Percentiles rank a stretch among this genome's conserved stretches.
These are phyloP conservation scores for Chaetomidium leptoderma DNA, from an alignment of 495 filamentous ascomycete genomes.

Conservation along the genomic window DNA sequence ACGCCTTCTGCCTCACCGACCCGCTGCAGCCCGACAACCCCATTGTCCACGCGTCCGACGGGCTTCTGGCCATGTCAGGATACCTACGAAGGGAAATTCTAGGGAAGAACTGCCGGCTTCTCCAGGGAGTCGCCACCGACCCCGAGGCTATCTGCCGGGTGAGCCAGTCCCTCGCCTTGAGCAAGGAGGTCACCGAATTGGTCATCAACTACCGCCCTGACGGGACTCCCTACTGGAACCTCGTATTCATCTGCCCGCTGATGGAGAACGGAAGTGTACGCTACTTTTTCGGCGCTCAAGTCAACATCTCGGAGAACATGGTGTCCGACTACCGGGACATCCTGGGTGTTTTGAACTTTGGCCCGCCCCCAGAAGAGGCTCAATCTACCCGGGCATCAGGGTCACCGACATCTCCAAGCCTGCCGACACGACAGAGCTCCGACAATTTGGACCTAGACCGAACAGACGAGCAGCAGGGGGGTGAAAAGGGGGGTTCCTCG, in stretches of 20 bases:
- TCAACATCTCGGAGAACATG: slow-evolving; percentile 53
- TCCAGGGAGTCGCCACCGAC: slow-evolving; percentile 49
- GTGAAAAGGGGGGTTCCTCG: not conserved
- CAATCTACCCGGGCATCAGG: not conserved
- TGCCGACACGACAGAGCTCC: not conserved
- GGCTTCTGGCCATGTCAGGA: slow-evolving; percentile 46
- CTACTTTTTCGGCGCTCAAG: slow-evolving; percentile 53
- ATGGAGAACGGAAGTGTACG: slow-evolving; percentile 40
- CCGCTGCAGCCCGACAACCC: slow-evolving; percentile 42
- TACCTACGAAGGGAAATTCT: slow-evolving; percentile 47
- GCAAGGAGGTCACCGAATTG: slow-evolving; percentile 48
- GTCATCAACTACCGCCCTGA: slow-evolving; percentile 51
- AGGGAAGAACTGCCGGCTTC: slow-evolving; percentile 47
- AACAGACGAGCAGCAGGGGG: not conserved
- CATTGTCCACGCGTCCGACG: slow-evolving; percentile 50
- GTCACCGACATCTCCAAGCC: not conserved
- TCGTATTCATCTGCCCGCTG: slow-evolving; percentile 51
- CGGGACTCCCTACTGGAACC: slow-evolving; percentile 54
- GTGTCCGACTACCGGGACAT: slow-evolving; percentile 45
- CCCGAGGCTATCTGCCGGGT: slow-evolving; percentile 36
- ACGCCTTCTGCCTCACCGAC: slow-evolving; percentile 36
- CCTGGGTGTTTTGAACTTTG: slow-evolving; percentile 43
- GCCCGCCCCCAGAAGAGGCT: slow-evolving; percentile 7
- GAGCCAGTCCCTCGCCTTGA: slow-evolving; percentile 37
- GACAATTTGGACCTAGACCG: not conserved